Percentiles rank a stretch among this genome's conserved stretches.
Conservation (phyloP, 495 filamentous ascomycete species). For the Annulohypoxylon stygium region DNA sequence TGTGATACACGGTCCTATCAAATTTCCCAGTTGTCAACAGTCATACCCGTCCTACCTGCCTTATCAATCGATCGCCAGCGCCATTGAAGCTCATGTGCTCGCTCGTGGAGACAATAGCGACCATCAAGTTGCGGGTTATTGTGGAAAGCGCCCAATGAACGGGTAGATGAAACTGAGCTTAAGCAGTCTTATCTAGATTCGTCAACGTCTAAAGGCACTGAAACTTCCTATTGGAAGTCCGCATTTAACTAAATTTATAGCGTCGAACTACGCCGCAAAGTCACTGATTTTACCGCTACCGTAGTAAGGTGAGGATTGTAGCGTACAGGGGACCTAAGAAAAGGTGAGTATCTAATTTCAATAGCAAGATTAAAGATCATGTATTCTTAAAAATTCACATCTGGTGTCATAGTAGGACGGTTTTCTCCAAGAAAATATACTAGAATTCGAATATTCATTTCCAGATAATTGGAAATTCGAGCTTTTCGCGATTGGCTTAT, state of each 20-base stretch:
- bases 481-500: too few species aligned
- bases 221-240: slow-evolving; percentile 6
- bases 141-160: slow-evolving; percentile 4
- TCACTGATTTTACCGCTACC: background rate
- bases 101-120: slow-evolving; percentile 14
- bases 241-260: background rate
- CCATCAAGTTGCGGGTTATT: background rate
- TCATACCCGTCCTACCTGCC: background rate
- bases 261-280: slow-evolving; percentile 1
- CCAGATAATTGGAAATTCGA: too few species aligned
- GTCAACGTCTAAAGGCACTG: background rate
- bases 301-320: background rate
- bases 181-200: slow-evolving; percentile 6
- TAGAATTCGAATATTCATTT: too few species aligned
- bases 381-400: too few species aligned
- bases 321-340: background rate
- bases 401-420: too few species aligned
- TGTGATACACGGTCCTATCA: background rate
- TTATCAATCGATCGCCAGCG: slow-evolving; percentile 8
- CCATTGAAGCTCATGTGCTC: slow-evolving; percentile 11
- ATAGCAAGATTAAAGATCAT: background rate
- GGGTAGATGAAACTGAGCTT: background rate
- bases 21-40: background rate
- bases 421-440: too few species aligned
- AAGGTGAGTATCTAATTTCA: background rate